Conservation (phyloP, 2,329 filamentous ascomycete species). For the Botryotinia globosa region DNA sequence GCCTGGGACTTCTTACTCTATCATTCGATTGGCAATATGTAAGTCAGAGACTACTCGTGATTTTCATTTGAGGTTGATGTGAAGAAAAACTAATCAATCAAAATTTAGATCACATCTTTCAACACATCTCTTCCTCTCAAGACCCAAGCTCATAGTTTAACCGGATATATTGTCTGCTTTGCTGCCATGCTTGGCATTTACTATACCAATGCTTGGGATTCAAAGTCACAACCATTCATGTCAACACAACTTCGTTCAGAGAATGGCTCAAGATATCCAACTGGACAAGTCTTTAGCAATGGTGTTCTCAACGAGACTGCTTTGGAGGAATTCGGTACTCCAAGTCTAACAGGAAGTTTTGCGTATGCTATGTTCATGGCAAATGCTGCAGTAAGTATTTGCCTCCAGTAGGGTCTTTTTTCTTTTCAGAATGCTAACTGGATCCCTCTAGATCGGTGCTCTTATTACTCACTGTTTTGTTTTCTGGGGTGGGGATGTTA, state of each 20-base stretch:
- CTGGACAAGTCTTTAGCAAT: conserved; percentile 41
- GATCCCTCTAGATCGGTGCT: conserved; percentile 50
- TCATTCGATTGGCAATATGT: conserved; percentile 49
- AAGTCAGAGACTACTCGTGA: conserved; percentile 33
- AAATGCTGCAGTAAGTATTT: conserved; percentile 50
- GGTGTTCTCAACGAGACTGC: conserved; percentile 45
- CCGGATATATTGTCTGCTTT: conserved; percentile 50
- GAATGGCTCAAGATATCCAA: conserved; percentile 44
- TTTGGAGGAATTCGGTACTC: conserved; percentile 46
- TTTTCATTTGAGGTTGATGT: background rate
- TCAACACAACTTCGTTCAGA: conserved; percentile 43
- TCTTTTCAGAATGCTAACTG: conserved; percentile 5
- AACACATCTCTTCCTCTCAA: conserved; percentile 52
- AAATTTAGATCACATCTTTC: conserved; percentile 50
- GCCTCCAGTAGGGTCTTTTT: background rate
- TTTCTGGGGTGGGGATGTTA: conserved; percentile 56
- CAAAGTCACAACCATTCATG: conserved; percentile 44
- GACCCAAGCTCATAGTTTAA: conserved; percentile 47
- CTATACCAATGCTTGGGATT: conserved; percentile 44
- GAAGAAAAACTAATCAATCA: conserved; percentile 12
- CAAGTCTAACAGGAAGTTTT: conserved; percentile 49
- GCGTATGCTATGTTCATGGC: conserved; percentile 55
- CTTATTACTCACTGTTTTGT: conserved; percentile 50
- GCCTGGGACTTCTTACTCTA: conserved; percentile 43
- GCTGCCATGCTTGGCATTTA: conserved; percentile 48